Conservation (phyloP, 306 rosid genomes). For the Prunus persica region Prunus_persica_NCBIv2 NC_034015.1:19017501-19018000, state of each 20-base stretch:
- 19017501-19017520: neutral
- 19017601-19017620: neutral
- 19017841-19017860: slow-evolving; percentile 79
- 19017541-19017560: neutral
- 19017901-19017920: slow-evolving; percentile 79
- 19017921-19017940: slow-evolving; percentile 79
- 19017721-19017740: slow-evolving; percentile 83
- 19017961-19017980: slow-evolving; percentile 83
- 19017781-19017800: slow-evolving; percentile 71
- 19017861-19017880: slow-evolving; percentile 87
- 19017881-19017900: slow-evolving; percentile 83
- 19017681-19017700: slow-evolving; percentile 84
- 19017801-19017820: slow-evolving; percentile 56
- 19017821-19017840: slow-evolving; percentile 80
- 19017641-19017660: slow-evolving; percentile 2
- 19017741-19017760: slow-evolving; percentile 85
- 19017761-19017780: slow-evolving; percentile 83
- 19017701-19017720: slow-evolving; percentile 74
- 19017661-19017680: slow-evolving; percentile 78
- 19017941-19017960: slow-evolving; percentile 68
- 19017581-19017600: neutral
- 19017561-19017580: neutral
- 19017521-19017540: neutral
- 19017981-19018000: slow-evolving; percentile 82
- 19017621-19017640: neutral